phyloP scores from a whole-genome alignment of 176 grass and related monocot species.

The Oryza rufipogon region DNA sequence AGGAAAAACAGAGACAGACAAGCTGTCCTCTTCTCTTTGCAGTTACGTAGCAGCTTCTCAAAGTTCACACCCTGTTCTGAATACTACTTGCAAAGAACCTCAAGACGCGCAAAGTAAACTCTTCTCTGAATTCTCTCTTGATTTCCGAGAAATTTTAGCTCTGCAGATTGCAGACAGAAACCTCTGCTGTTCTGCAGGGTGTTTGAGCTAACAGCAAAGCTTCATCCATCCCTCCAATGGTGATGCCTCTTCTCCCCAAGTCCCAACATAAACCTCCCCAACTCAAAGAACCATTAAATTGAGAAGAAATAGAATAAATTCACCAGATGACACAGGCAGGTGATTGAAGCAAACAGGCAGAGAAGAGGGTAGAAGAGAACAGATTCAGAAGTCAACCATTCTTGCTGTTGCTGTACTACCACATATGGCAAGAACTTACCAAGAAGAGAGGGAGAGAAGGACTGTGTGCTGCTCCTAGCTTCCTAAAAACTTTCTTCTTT shows the following conservation, averaged over 20 bases:
- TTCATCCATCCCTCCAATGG: neutral
- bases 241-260: neutral
- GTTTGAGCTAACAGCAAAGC: constrained; percentile 3
- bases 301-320: neutral
- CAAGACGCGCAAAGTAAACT: neutral
- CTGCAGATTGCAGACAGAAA: neutral
- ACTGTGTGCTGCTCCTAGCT: neutral
- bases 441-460: neutral
- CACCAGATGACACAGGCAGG: constrained; percentile 16
- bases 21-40: neutral
- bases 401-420: neutral
- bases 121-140: neutral
- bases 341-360: constrained; percentile 15
- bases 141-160: constrained; percentile 23
- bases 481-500: constrained; percentile 23
- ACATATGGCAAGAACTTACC: constrained; percentile 20
- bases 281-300: constrained; percentile 11
- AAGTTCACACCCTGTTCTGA: neutral
- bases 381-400: constrained; percentile 24
- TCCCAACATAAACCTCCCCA: neutral
- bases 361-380: neutral
- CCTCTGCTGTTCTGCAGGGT: neutral
- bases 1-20: neutral
- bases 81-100: neutral
- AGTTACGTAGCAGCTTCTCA: constrained; percentile 6